phyloP scores from a whole-genome alignment of 768 basidiomycete genomes.

The Coprinellus aureogranulatus region DNA sequence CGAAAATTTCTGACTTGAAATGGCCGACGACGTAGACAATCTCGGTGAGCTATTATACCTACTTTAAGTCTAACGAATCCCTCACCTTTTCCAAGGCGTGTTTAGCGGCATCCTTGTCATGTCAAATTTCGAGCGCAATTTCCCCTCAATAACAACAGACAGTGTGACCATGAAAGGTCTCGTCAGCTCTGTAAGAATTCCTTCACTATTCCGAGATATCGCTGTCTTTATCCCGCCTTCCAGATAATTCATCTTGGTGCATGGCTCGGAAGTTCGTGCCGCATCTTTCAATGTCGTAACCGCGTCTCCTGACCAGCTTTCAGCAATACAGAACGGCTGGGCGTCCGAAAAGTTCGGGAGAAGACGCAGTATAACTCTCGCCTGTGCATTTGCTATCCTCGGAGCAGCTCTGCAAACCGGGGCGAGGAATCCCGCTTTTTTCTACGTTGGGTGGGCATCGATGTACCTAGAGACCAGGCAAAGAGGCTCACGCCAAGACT shows the following conservation, averaged over 20 bases:
- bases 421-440: background rate
- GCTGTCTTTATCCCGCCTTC: background rate
- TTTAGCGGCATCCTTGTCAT: constrained; percentile 1
- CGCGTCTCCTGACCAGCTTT: background rate
- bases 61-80: background rate
- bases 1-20: background rate
- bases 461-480: too few relatives aligned
- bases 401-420: constrained; percentile 3
- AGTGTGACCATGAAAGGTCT: background rate
- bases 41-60: background rate
- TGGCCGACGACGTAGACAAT: background rate
- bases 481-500: too few relatives aligned
- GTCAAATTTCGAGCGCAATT: background rate
- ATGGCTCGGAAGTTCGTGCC: background rate
- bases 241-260: background rate
- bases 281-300: background rate
- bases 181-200: background rate
- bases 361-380: background rate
- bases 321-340: constrained; percentile 1
- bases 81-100: background rate
- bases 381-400: background rate
- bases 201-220: too few relatives aligned
- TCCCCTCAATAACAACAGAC: background rate
- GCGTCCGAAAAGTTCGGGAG: constrained; percentile 3
- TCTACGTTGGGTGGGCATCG: background rate